Evolutionary conservation across 2,329 filamentous ascomycete genomes (phyloP), one percentile per base, ranked within the genome.

Genomic region (Fusarium sp.): DNA sequence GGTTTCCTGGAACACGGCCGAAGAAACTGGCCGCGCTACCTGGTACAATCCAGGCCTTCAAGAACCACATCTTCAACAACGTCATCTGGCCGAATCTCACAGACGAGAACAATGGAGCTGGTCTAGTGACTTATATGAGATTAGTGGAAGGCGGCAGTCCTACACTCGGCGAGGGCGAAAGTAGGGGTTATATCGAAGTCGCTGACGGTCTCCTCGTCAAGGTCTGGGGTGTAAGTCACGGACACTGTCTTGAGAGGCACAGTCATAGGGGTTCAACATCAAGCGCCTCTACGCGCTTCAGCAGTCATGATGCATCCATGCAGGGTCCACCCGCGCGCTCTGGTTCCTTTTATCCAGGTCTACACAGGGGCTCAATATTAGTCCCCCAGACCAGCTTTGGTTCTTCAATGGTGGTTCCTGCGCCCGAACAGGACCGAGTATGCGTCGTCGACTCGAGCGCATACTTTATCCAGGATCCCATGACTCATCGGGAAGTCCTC

Each of bases 31-130:
- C 95, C 2, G 95, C 92, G 1, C 83, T 98, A 6, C 94, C 95
- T 0, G 91, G 90, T 28, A 97, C 95, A n/a, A 95, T 99, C 52
- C 87, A 93, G 45, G 95, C 95, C 0, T 91, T 99, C 80, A 98
- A 97, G 78, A 90, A 86, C 1, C 95, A 99, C 80, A 93, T 99
- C 63, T 99, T 99, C 84, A 99, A 99, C 80, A 97, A 98, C 75
- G 84, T 97, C 60, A 97, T 98, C 55, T 99, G 96, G 96, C 96
- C 96, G 0, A 99, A 99, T 72, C 82, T 99, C 39, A 97, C 94
- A 0, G 95, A 99, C 75, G 96, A 99, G 81, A 96, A 97, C 78
- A 94, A 95, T 34, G 96, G 96, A 24, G 95, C 95, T 6, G 96
- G 96, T 0, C 86, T 99, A 28, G 90, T 99, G 34, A 97, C 94